Percentiles rank a stretch among this genome's conserved stretches.
Conservation (phyloP, 2,329 filamentous ascomycete genomes). For the Talaromyces rugulosus region DNA sequence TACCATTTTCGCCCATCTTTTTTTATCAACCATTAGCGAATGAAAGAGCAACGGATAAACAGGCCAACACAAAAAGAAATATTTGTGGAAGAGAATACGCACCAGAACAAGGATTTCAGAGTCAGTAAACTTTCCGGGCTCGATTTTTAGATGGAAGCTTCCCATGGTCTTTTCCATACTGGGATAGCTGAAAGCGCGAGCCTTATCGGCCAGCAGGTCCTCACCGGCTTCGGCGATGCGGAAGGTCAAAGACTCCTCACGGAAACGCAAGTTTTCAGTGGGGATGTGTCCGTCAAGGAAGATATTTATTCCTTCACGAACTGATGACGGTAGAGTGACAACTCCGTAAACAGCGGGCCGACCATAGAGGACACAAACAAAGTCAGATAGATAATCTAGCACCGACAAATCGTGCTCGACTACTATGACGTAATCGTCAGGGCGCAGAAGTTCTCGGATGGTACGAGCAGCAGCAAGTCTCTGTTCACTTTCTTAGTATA, state of each 20-base stretch:
- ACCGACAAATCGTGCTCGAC: conserved; percentile 99
- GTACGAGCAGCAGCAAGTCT: conserved; percentile 87
- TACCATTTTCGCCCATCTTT: conserved; percentile 95
- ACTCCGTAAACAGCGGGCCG: conserved; percentile 96
- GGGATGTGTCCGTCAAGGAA: conserved; percentile 98
- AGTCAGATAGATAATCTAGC: conserved; percentile 97
- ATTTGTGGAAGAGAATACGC: neutral
- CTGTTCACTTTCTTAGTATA: conserved; percentile 60
- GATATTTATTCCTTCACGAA: conserved; percentile 98
- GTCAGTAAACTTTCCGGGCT: conserved; percentile 85
- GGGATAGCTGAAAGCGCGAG: conserved; percentile 81
- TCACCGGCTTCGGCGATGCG: conserved; percentile 85
- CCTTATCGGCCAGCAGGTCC: conserved; percentile 80
- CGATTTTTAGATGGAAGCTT: conserved; percentile 77
- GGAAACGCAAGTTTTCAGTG: conserved; percentile 97
- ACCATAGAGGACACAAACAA: conserved; percentile 95
- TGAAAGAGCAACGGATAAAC: neutral
- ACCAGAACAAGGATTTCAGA: conserved; percentile 96
- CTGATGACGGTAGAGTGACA: conserved; percentile 89
- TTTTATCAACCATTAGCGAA: neutral
- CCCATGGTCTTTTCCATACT: conserved; percentile 90
- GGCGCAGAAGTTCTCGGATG: conserved; percentile 83
- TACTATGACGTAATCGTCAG: conserved; percentile 94
- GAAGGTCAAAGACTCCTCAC: conserved; percentile 94
- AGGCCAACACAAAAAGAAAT: neutral